Evolutionary conservation across 1,284 basidiomycete species (phyloP), one percentile per base, ranked within the genome.

Genomic region (Austroboletus novae-zelandiae): DNA sequence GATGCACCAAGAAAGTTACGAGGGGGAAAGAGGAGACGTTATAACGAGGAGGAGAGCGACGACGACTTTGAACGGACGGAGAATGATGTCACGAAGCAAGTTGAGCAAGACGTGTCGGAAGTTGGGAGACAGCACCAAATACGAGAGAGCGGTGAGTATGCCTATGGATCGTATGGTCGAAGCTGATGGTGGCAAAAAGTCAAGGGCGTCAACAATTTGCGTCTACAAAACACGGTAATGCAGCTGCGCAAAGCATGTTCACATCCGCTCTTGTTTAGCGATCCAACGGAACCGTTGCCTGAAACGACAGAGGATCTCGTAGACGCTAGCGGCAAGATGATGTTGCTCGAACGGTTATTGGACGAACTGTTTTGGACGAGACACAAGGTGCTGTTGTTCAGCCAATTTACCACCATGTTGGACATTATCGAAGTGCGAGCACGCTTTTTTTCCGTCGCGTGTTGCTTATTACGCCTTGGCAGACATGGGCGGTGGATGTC

Each of bases 381-480:
- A 7, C 95, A 98, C 72, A 96, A 95, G 68, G 95, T 98, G 0
- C 74, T 99, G 29, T 70, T 98, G 31, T 99, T 99, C 71, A 89
- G 89, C 50, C 94, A 98, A 71, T 97, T 99, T 69, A 95, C 89
- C 40, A 94, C 89, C 1, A 94, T 98, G 93, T 74, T 98, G 46
- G 90, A 99, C 65, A 91, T 98, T 56, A 90, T 98, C 52, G 84
- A 94, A 77, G 90, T 90, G 45, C 45, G 73, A 66, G 50, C 45
- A 53, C 43, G 18, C 39, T 29, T 14, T 27, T 29, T 44, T 30
- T 9, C 5, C 3, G 10, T 8, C 9, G 8, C n/a, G 15, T 8
- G 13, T 15, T 36, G 17, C 20, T 17, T 7, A 17, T 9, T 23
- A 39, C 9, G 47, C 17, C 23, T 18, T 53, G 11, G 5, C 55